Base-by-base conservation (phyloP, 2,329 filamentous ascomycete species). In the Thermoascus crustaceus region DNA sequence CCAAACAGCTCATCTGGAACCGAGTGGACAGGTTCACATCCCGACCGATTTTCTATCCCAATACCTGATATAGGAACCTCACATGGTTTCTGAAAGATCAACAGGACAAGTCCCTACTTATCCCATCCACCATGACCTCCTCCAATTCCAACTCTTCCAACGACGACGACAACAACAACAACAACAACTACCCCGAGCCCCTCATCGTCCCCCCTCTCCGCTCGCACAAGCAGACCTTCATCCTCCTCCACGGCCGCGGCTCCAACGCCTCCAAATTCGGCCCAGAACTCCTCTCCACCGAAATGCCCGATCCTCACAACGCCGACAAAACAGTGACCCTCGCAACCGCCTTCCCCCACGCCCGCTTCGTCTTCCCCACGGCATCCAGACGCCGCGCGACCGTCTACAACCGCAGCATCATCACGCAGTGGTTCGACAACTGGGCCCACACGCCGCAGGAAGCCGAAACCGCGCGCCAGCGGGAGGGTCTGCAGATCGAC, bases 161-260 rank as follows among this genome's bases (percentile, higher is more conserved):
- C n/a, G n/a, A n/a, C n/a, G n/a, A n/a, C n/a, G n/a, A n/a, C n/a
- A n/a, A n/a, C n/a, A n/a, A n/a, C n/a, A n/a, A n/a, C n/a, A n/a
- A n/a, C n/a, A n/a, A n/a, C n/a, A n/a, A n/a, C n/a, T n/a, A 40
- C 24, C 36, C 37, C n/a, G 9, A 19, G 21, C 37, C 40, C 20
- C 21, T 45, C 9, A 35, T 34, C 20, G 36, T 45, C 30, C 33
- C 32, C 5, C 35, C 37, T 5, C 32, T 34, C 13, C 16, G 16
- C 19, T 10, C 27, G 8, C 70, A 72, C 44, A 54, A 43, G n/a
- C 53, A 64, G 34, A 71, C 68, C 17, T 44, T 73, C 37, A 60
- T 73, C 39, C 48, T 72, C 34, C 62, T 73, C 4, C 70, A 73
- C 39, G 69, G 69, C 22, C 67, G 68, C 5, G 69, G 69, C n/a